Evolutionary conservation across 2,329 filamentous ascomycete species (phyloP).

Genomic region (Exophiala calicioides): DNA sequence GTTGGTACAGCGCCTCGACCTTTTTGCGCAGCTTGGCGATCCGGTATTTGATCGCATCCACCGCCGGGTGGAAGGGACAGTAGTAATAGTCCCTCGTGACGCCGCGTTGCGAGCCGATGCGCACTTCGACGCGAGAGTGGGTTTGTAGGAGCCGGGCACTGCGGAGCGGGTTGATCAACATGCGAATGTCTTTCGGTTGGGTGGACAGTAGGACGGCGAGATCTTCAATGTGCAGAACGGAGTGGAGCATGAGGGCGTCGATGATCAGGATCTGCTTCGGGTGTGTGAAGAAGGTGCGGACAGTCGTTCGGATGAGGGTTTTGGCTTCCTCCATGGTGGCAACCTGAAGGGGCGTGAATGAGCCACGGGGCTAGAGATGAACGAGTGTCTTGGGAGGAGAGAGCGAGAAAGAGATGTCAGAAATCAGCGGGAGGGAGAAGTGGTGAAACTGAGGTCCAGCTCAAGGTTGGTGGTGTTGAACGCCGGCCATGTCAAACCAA

Average conservation of each 20-base stretch:
- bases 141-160: constrained; percentile 79
- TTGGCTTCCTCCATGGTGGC: constrained; percentile 65
- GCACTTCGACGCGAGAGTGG: constrained; percentile 72
- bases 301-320: constrained; percentile 80
- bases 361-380: constrained; percentile 2
- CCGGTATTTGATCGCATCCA: constrained; percentile 95
- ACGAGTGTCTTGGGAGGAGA: background rate
- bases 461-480: constrained; percentile 7
- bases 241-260: constrained; percentile 75
- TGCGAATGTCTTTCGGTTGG: constrained; percentile 88
- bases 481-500: constrained; percentile 20
- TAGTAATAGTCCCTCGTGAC: constrained; percentile 93
- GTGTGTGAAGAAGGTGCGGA: constrained; percentile 82
- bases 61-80: constrained; percentile 89
- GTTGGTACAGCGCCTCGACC: constrained; percentile 79
- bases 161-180: constrained; percentile 78
- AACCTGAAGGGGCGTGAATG: background rate
- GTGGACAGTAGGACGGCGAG: constrained; percentile 83
- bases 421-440: too few relatives aligned
- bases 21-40: constrained; percentile 85
- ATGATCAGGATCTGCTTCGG: constrained; percentile 74
- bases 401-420: constrained; percentile 1
- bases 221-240: constrained; percentile 80
- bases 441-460: constrained; percentile 9
- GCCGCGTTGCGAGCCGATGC: constrained; percentile 77